Evolutionary conservation across 768 basidiomycete species (phyloP).

Genomic region (Tulasnella sp.): DNA sequence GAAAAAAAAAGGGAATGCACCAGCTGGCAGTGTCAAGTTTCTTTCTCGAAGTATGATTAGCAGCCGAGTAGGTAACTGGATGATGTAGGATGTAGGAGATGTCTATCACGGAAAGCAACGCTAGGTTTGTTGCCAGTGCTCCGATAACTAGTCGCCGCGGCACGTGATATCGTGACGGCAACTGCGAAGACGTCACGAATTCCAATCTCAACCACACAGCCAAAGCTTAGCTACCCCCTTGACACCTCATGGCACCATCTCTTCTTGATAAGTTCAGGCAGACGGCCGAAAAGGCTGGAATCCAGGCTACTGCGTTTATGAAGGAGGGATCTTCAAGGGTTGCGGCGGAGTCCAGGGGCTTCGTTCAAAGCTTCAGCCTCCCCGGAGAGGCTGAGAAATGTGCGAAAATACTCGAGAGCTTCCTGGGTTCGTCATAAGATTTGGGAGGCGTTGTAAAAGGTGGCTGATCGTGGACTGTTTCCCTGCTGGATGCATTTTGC

Average conservation of each 20-base stretch:
- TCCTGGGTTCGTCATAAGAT: slow-evolving; percentile 54
- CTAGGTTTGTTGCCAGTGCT: too few relatives aligned
- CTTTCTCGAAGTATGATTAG: too few relatives aligned
- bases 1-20: too few relatives aligned
- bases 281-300: slow-evolving; percentile 69
- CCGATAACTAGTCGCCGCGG: too few relatives aligned
- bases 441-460: too few relatives aligned
- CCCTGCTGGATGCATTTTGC: neutral
- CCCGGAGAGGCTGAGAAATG: slow-evolving; percentile 93
- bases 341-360: slow-evolving; percentile 60
- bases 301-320: slow-evolving; percentile 66
- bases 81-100: too few relatives aligned
- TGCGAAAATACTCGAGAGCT: slow-evolving; percentile 77
- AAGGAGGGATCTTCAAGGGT: slow-evolving; percentile 54
- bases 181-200: too few relatives aligned
- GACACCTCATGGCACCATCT: neutral
- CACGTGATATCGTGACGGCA: too few relatives aligned
- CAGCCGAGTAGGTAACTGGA: too few relatives aligned
- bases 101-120: too few relatives aligned
- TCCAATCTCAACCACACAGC: too few relatives aligned
- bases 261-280: slow-evolving; percentile 67
- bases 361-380: slow-evolving; percentile 74
- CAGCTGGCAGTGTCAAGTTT: too few relatives aligned
- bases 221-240: neutral
- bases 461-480: neutral